Base-by-base conservation (phyloP, 1,284 basidiomycete genomes). In the Sporisorium reilianum region DNA sequence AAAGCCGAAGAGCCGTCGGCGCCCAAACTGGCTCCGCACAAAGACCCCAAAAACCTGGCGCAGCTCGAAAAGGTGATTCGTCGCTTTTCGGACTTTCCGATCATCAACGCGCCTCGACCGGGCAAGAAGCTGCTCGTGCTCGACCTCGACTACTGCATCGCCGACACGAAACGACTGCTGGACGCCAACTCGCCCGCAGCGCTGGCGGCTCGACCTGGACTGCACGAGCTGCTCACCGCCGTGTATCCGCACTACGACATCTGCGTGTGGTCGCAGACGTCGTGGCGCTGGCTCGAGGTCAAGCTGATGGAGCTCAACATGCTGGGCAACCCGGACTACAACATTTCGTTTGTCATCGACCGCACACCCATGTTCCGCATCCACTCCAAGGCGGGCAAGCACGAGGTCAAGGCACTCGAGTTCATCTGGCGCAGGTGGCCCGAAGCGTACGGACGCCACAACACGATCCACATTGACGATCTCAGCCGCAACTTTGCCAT, bases 241-340 rank as follows among this genome's bases (percentile, higher is more conserved):
- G 75, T 81, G n/a, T 83, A 75, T 30, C 80, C 79, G 12, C 63
- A 82, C 61, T 83, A 83, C 59, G 82, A 83, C 63, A 78, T 83
- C 30, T 75, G 76, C 59, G 64, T 79, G 7, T 81, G 80, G 80
- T 77, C 85, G 20, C 82, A 85, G 59, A 95, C 93, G 0, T 91
- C 90, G 69, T 95, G 93, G 93, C 88, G 93, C 52, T 96, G 93
- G 93, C 87, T 96, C 28, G 94, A 97, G 85, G 90, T 90, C 32
- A 97, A 96, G 85, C 88, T 97, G 5, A 89, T 93, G 18, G 94
- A 96, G 84, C 88, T 96, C 25, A 92, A 90, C 25, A 92, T 95
- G 90, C 86, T 96, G 22, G 66, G 64, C 36, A 70, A 80, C 45
- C 45, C 64, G 12, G 60, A 70, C 36, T 80, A 70, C 64, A 62